Conservation (phyloP, 139 green algal genomes). For the Chlamydomonas sphaeroides region DNA sequence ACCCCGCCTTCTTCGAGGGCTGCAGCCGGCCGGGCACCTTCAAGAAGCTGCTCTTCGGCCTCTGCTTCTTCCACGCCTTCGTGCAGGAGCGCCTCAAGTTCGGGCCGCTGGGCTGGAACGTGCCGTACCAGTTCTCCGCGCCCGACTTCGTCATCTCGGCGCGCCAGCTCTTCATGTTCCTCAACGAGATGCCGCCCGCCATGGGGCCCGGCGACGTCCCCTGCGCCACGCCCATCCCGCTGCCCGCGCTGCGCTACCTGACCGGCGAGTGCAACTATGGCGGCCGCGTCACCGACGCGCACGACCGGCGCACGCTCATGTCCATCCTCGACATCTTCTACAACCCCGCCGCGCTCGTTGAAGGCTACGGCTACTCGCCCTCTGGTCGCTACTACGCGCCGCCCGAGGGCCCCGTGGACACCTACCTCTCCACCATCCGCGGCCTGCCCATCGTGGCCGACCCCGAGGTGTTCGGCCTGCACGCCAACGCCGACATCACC, state of each 20-base stretch:
- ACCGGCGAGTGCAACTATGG: constrained; percentile 84
- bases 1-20: constrained; percentile 64
- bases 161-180: constrained; percentile 81
- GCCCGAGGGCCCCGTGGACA: constrained; percentile 59
- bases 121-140: constrained; percentile 80
- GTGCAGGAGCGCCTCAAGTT: constrained; percentile 84
- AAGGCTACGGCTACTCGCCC: constrained; percentile 67
- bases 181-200: constrained; percentile 68
- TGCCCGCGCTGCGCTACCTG: constrained; percentile 66
- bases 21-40: constrained; percentile 47
- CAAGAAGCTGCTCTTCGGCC: constrained; percentile 69
- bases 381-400: constrained; percentile 75
- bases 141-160: constrained; percentile 79
- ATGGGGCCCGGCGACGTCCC: constrained; percentile 20
- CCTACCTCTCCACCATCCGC: constrained; percentile 63
- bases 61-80: constrained; percentile 73
- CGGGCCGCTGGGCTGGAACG: constrained; percentile 84
- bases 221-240: constrained; percentile 28
- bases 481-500: constrained; percentile 86
- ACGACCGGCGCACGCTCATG: constrained; percentile 78
- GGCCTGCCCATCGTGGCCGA: constrained; percentile 64
- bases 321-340: constrained; percentile 74
- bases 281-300: constrained; percentile 80
- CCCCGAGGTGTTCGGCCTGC: constrained; percentile 81
- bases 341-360: constrained; percentile 41